A percentile compares a stretch with the other conserved stretches of the same genome.
Conservation (phyloP, 2,329 filamentous ascomycete species). For the Sporothrix euskadiensis region DNA sequence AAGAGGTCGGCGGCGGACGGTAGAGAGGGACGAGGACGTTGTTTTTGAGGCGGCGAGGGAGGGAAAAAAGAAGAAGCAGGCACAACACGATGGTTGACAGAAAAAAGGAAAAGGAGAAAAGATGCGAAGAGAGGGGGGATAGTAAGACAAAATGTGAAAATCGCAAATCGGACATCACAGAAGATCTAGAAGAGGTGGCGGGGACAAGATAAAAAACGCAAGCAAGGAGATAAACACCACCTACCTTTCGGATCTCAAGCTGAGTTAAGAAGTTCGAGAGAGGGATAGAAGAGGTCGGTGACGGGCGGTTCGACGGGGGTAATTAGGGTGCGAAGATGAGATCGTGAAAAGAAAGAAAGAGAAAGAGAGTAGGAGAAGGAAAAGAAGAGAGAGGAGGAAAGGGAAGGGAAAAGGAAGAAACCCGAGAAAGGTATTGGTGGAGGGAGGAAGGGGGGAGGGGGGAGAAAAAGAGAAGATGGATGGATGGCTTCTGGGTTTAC, state of each 20-base stretch:
- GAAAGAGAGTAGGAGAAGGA: constrained; percentile 31
- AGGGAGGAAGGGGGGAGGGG: constrained; percentile 30
- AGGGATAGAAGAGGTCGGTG: constrained; percentile 35
- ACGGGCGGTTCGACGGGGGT: constrained; percentile 36
- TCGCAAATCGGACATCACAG: background rate
- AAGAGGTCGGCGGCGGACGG: background rate
- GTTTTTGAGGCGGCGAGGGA: constrained; percentile 2
- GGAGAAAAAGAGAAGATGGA: constrained; percentile 29
- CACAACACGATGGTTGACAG: constrained; percentile 29
- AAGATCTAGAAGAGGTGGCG: constrained; percentile 16
- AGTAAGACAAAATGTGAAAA: constrained; percentile 18
- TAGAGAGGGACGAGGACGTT: constrained; percentile 37
- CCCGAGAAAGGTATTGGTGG: constrained; percentile 30
- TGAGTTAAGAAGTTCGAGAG: constrained; percentile 34
- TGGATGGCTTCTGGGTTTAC: constrained; percentile 30
- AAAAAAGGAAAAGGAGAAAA: constrained; percentile 34
- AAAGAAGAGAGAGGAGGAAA: constrained; percentile 25
- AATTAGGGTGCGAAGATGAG: constrained; percentile 26
- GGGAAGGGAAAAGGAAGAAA: constrained; percentile 32
- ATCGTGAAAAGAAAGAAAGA: constrained; percentile 31
- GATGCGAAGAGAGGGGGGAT: background rate
- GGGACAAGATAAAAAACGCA: constrained; percentile 33
- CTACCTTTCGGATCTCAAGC: constrained; percentile 12
- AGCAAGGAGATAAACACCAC: constrained; percentile 36
- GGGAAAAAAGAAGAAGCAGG: background rate